Evolutionary conservation across 495 filamentous ascomycete species (phyloP).

Genomic region (Annulohypoxylon moriforme): DNA sequence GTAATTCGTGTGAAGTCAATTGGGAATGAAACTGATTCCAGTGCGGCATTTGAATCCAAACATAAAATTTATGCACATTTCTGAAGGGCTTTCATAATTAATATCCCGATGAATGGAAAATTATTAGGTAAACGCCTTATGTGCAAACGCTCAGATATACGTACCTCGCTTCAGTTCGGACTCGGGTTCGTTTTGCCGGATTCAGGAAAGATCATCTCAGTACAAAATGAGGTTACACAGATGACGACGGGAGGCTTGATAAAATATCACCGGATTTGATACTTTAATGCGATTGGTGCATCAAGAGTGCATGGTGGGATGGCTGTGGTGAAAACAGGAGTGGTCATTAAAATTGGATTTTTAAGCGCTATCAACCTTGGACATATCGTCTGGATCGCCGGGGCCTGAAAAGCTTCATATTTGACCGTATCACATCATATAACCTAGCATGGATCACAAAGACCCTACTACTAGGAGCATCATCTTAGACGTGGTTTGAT

Average conservation of each 20-base stretch:
- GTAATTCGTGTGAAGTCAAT: too few species aligned
- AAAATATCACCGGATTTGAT: neutral
- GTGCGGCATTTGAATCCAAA: too few species aligned
- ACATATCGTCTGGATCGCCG: neutral
- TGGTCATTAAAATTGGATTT: neutral
- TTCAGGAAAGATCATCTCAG: neutral
- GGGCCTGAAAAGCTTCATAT: neutral
- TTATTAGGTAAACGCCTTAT: neutral
- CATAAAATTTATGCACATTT: neutral
- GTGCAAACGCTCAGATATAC: neutral
- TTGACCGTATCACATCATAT: neutral
- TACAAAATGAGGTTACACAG: neutral
- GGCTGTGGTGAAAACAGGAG: neutral
- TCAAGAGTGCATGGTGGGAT: neutral
- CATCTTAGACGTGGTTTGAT: too few species aligned
- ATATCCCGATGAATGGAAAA: neutral
- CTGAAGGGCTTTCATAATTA: neutral
- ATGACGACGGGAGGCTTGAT: neutral
- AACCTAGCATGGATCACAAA: too few species aligned
- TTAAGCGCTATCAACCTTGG: neutral
- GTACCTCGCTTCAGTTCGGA: neutral
- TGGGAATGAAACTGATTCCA: too few species aligned
- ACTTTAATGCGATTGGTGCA: conserved; percentile 2
- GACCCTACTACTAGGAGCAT: too few species aligned
- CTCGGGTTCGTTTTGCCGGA: neutral